phyloP scores from a whole-genome alignment of 148 eudicot species.

The Polygonum aviculare region DNA sequence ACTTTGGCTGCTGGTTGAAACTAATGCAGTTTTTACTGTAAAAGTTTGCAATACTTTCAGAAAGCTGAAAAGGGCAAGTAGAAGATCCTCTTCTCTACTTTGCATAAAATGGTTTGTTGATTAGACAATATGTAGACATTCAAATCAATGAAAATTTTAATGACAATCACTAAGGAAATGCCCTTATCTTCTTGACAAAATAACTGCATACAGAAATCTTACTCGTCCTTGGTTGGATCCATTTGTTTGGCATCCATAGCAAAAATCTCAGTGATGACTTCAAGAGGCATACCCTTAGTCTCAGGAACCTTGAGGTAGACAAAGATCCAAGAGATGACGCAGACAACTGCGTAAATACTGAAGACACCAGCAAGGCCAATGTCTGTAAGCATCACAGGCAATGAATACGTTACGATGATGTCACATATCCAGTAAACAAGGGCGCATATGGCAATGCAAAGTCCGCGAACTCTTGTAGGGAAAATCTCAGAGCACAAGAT shows the following conservation, averaged over 20 bases:
- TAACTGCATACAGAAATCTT: neutral
- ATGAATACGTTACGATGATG: conserved; percentile 71
- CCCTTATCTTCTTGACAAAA: conserved; percentile 1
- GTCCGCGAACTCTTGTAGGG: conserved; percentile 84
- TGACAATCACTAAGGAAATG: neutral
- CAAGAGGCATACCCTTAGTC: conserved; percentile 93
- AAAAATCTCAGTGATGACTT: conserved; percentile 83
- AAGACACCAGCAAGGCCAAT: conserved; percentile 68
- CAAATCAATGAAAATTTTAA: neutral
- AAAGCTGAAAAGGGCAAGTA: too few relatives aligned
- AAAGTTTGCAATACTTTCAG: too few relatives aligned
- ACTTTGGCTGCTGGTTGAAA: neutral
- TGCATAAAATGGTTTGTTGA: neutral
- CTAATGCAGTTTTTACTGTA: neutral
- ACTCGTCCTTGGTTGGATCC: conserved; percentile 13
- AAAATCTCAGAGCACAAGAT: conserved; percentile 88
- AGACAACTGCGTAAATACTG: conserved; percentile 55
- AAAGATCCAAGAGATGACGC: conserved; percentile 58
- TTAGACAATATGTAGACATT: neutral
- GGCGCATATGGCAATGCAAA: conserved; percentile 85
- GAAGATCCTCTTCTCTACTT: too few relatives aligned
- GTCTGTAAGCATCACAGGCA: conserved; percentile 60
- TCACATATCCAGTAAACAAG: conserved; percentile 62
- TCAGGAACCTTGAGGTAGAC: conserved; percentile 80
- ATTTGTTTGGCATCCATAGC: conserved; percentile 48